A percentile compares a stretch with the other conserved stretches of the same genome.
Evolutionary conservation across 805 yeast genomes (phyloP).

Genomic region (Ogataea trehaloabstinens): DNA sequence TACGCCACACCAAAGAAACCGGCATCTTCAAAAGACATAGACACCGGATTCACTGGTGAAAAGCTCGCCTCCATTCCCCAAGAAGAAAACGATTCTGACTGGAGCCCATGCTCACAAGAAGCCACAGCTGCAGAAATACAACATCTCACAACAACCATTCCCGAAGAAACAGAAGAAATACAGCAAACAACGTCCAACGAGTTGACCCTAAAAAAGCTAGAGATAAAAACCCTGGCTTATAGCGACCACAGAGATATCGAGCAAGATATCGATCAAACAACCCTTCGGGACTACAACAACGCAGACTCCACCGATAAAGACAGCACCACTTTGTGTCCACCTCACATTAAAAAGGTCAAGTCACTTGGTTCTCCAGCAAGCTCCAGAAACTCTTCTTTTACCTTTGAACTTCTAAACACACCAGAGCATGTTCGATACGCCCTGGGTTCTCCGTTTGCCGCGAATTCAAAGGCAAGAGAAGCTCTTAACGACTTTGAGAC

Average conservation of each 20-base stretch:
- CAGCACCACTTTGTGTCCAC: slow-evolving; percentile 4
- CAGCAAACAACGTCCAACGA: neutral
- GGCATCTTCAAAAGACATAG: no score
- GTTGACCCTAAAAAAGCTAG: neutral
- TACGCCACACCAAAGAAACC: no score
- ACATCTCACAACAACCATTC: neutral
- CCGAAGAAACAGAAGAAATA: slow-evolving; percentile 1
- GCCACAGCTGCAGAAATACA: neutral
- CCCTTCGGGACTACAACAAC: neutral
- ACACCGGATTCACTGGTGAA: no score
- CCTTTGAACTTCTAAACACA: slow-evolving; percentile 21
- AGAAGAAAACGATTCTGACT: neutral
- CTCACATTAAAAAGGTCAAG: slow-evolving; percentile 20
- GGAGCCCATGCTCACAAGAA: slow-evolving; percentile 1
- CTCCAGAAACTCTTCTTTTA: slow-evolving; percentile 28
- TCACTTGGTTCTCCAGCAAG: slow-evolving; percentile 23
- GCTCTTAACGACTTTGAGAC: neutral
- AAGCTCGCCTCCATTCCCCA: neutral
- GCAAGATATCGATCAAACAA: neutral
- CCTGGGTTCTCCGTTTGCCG: slow-evolving; percentile 1
- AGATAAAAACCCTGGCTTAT: neutral
- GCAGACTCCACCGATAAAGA: neutral
- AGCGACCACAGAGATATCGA: neutral
- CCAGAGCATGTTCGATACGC: slow-evolving; percentile 13
- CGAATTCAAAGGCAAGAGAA: neutral